Base-by-base conservation (phyloP, 2,329 filamentous ascomycete species). In the Cercospora brassicicola region DNA sequence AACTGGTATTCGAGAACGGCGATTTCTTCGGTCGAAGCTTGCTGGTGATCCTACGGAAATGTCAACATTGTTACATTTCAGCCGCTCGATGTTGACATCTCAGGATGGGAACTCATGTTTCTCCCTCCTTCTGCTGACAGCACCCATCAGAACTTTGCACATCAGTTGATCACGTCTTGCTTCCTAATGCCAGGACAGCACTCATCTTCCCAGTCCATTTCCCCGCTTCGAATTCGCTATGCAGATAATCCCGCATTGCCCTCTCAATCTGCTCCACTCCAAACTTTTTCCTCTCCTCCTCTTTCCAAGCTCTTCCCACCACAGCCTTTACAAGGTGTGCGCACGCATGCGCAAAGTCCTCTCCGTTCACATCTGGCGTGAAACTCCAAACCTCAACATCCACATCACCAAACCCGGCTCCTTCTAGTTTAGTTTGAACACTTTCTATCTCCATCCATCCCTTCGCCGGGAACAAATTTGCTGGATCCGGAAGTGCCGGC, bases 261-360 rank as follows among this genome's bases (percentile, higher is more conserved):
- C 2, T 42, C 39, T 62, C 36, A 15, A 62, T 23, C 3, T 11
- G 48, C 6, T 30, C 36, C 4, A 20, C 31, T 42, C 26, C 42
- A 36, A 51, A 62, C 8, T 33, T 53, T n/a, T 53, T 26, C 42
- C 60, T 48, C 26, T 23, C 42, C 26, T 30, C 23, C 10, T 51
- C 42, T 13, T 53, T 18, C 60, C 60, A 62, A 3, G 60, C 39
- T 10, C 60, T 23, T 1, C 9, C 39, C 60, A 42, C 33, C 9
- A 62, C 42, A n/a, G 39, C 26, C n/a, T 62, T 62, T 13, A 62
- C 60, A 11, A 62, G 30, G 23, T 62, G 60, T 11, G 60, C 42
- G 33, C 60, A 62, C 6, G 60, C 60, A 7, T 5, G 20, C 9
- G 60, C 60, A 8, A 53, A 62, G 1, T 62, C 39, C 3, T 31